Evolutionary conservation across 148 eudicot genomes (phyloP), one percentile per base, ranked within the genome.

Genomic region (Cornus suecica): DNA sequence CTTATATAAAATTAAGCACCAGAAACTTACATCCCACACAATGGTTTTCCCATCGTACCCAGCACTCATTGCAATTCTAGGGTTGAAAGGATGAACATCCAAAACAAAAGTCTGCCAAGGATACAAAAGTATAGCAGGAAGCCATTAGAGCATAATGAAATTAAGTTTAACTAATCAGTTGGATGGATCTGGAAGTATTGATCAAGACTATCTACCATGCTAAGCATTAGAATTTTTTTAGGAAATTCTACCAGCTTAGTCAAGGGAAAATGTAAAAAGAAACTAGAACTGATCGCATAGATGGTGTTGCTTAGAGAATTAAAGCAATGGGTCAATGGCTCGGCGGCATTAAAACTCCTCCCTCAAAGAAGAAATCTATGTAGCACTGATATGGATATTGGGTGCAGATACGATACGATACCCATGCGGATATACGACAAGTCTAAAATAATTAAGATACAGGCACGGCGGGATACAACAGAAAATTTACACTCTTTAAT

Each of bases 1-100:
- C 24, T 20, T 74, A 16, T 58, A 48, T 65, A 0, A 27, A 20
- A 24, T 25, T 18, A 41, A 76, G 69, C 66, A 42, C 48, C 56
- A 76, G 66, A 74, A 70, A 87, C 99, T 92, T 86, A 94, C 99
- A 86, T 94, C 97, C 99, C 99, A 94, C 25, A 94, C 77, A 72
- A 90, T 90, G 65, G 96, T 90, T 80, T 84, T 90, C 75, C 99
- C 99, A 80, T 94, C 99, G 77, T 94, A 94, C 52, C 99, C 97
- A 83, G 99, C 97, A 85, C 99, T 94, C 99, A 94, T 94, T 72
- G 99, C 99, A 77, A 94, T 92, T 74, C 99, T 89, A 71, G 99
- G 99, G 81, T 92, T 92, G 79, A 94, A 94, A 73, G 99, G 99
- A 83, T 94, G 99, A 81, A 94, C 99, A 79, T 94, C 99, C 88